phyloP scores from a whole-genome alignment of 140 eudicot genomes.

The Ambrosia hybrid region DNA sequence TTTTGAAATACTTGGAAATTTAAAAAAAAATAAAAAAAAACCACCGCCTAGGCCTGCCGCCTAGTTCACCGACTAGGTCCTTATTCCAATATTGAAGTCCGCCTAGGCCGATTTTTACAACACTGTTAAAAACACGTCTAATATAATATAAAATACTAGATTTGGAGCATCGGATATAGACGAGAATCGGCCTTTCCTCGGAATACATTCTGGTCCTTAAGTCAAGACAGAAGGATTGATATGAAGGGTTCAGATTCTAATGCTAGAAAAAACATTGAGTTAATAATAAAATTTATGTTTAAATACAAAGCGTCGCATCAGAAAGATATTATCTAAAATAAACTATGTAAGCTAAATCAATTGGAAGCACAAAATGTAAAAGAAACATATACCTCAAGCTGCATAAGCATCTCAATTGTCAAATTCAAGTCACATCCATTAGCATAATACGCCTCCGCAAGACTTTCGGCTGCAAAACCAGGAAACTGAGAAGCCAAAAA shows the following conservation, averaged over 20 bases:
- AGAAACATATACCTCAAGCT: slow-evolving; percentile 70
- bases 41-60: too few species aligned
- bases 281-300: background rate
- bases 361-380: background rate
- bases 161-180: background rate
- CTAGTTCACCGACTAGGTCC: too few species aligned
- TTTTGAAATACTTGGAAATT: too few species aligned
- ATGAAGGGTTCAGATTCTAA: too few species aligned
- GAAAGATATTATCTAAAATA: background rate
- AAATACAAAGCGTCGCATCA: background rate
- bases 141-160: background rate
- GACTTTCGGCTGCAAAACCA: slow-evolving; percentile 90
- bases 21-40: too few species aligned
- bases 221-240: too few species aligned
- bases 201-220: too few species aligned
- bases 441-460: slow-evolving; percentile 79
- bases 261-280: too few species aligned
- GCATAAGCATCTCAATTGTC: slow-evolving; percentile 90
- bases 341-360: background rate
- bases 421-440: slow-evolving; percentile 80
- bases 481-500: slow-evolving; percentile 83
- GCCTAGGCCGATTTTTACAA: background rate
- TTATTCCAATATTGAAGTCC: too few species aligned
- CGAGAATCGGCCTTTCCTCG: background rate
- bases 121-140: background rate